Evolutionary conservation across 2,329 filamentous ascomycete species (phyloP).

Genomic region (Microascus cirrosus): DNA sequence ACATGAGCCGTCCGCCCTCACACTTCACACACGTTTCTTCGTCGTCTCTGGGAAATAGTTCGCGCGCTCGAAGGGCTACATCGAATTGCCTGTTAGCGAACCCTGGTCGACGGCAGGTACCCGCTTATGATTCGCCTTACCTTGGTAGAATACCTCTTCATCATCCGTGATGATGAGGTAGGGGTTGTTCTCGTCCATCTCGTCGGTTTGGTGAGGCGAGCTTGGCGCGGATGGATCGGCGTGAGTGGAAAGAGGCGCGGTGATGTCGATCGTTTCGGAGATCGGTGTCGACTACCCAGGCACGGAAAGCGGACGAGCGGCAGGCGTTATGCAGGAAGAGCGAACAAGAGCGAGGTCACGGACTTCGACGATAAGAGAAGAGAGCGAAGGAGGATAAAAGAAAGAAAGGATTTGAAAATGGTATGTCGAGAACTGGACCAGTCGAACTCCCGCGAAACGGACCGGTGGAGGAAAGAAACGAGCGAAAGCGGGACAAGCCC

Average conservation of each 20-base stretch:
- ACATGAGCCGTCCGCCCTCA: constrained; percentile 7
- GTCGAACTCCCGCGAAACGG: constrained; percentile 6
- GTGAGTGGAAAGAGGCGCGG: neutral
- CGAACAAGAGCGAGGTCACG: constrained; percentile 1
- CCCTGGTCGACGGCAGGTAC: neutral
- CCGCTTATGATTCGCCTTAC: neutral
- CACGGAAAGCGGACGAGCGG: neutral
- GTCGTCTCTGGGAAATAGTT: constrained; percentile 9
- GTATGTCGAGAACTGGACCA: constrained; percentile 6
- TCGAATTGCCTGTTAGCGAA: neutral
- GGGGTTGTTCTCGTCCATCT: constrained; percentile 6
- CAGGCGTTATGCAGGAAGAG: neutral
- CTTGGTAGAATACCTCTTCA: constrained; percentile 8
- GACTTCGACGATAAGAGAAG: constrained; percentile 6
- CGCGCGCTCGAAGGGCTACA: constrained; percentile 8
- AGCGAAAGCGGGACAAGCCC: constrained; percentile 6
- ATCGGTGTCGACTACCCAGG: neutral
- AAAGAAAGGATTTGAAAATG: constrained; percentile 3
- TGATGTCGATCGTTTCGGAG: constrained; percentile 4
- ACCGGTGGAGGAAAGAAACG: constrained; percentile 6
- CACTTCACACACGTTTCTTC: constrained; percentile 9
- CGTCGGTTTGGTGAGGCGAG: neutral
- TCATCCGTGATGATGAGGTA: constrained; percentile 9
- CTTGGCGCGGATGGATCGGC: constrained; percentile 3
- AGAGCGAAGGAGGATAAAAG: constrained; percentile 7